Evolutionary conservation across 768 basidiomycete species (phyloP), one percentile per base, ranked within the genome.

Genomic region (Russula lepida): DNA sequence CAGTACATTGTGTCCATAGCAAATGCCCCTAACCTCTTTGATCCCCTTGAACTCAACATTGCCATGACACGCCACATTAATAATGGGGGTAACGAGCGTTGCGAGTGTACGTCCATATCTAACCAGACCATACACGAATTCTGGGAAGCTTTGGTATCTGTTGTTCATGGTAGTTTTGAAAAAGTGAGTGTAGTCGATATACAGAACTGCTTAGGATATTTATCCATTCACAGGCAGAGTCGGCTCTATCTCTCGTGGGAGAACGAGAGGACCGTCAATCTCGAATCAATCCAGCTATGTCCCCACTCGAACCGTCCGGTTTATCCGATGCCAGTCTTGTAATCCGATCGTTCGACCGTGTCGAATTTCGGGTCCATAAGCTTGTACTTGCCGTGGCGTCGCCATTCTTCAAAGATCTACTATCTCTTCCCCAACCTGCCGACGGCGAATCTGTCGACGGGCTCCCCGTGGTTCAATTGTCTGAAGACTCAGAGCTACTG

Each of bases 291-390:
- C 17, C 15, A 19, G 19, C 7, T 17, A 39, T 17, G 19, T 9
- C 17, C 8, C 39, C 28, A 4, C 56, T 50, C 2, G 44, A 62
- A 30, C 11, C 4, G 6, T 3, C 53, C 7, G 28, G 50, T 19
- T 27, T 23, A 9, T 11, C 23, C 6, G 53, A 54, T 2, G 41
- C 55, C 0, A 39, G 49, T 33, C 3, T 56, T 23, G 28, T 57
- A 28, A 27, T 58, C 11, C 56, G 49, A 28, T 62, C 60, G 1
- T 62, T 33, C 19, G 60, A 58, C n/a, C 21, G 13, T 27, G n/a
- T 35, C 19, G 28, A 56, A 8, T 65, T 59, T 33, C 60, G 48
- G 27, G 41, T 59, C n/a, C 58, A 58, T 41, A 65, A 64, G 30
- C 23, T 46, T 1, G 49, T 47, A 39, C 15, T 65, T 15, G 23